Evolutionary conservation across 1,284 basidiomycete genomes (phyloP), one percentile per base, ranked within the genome.

Genomic region (Ustilago hordei): DNA sequence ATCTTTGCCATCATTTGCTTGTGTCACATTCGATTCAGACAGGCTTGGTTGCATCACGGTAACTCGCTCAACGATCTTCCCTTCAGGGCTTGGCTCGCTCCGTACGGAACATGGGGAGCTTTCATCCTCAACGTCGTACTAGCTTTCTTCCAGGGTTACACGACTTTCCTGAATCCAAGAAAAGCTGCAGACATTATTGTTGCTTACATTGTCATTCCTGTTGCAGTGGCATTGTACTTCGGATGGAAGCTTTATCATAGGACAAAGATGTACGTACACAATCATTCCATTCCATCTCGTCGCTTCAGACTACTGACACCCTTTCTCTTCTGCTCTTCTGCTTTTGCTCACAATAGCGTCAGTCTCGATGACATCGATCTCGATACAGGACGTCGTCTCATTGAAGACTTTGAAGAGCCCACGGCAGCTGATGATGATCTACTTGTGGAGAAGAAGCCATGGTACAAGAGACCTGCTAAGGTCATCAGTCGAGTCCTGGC

Each of bases 171-270:
- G 9, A 72, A 56, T 39, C 70, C 70, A 17, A 80, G 75, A 52
- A 68, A 69, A 52, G 64, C 69, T 4, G 70, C 72, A 96, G 87
- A 98, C 93, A 6, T 96, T 34, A 87, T 94, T 48, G 92, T 92
- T 39, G 92, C 91, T 81, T 95, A 95, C 86, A 84, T 95, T 39
- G 92, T 93, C 34, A 87, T 95, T 53, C 86, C 86, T 11, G 75
- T 92, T 45, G 95, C 94, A 89, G 92, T 92, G n/a, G 70, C 93
- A 58, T 84, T 95, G 50, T 95, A 92, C 85, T 12, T 90, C 45
- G 89, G 87, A 3, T 89, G 90, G 63, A 90, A 89, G 78, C 75
- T 89, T 60, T 76, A 82, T 80, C 90, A 90, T 81, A 88, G 87
- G 78, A 85, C 87, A 15, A 87, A 64, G 39, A 64, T 68, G 55